Percentiles rank a stretch among this genome's conserved stretches.
Evolutionary conservation across 2,329 filamentous ascomycete species (phyloP).

Genomic region (Fusarium annulatum): DNA sequence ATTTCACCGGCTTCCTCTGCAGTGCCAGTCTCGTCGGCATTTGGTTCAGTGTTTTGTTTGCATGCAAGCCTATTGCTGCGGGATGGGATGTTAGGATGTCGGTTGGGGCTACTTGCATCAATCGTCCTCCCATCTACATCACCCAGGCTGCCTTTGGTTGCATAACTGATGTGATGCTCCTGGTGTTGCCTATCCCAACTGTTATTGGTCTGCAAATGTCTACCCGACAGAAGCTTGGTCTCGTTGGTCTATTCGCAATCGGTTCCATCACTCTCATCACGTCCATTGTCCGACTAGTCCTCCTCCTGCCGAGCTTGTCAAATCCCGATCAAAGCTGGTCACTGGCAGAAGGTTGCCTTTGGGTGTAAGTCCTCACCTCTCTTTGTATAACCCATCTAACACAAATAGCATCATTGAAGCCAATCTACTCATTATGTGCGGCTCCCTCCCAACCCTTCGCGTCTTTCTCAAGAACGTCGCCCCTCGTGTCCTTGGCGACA

Average conservation of each 20-base stretch:
- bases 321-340: constrained; percentile 18
- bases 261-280: constrained; percentile 11
- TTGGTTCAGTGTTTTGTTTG: constrained; percentile 18
- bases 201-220: constrained; percentile 10
- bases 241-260: constrained; percentile 2
- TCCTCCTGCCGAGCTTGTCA: not conserved
- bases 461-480: constrained; percentile 15
- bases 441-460: constrained; percentile 3
- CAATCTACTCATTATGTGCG: constrained; percentile 12
- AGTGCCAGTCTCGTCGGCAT: not conserved
- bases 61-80: not conserved
- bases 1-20: not conserved
- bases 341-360: constrained; percentile 9
- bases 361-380: not conserved
- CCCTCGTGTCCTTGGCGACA: constrained; percentile 9
- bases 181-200: not conserved
- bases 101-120: not conserved
- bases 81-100: constrained; percentile 14
- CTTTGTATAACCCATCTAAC: rapidly evolving
- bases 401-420: not conserved
- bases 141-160: constrained; percentile 14
- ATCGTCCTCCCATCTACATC: constrained; percentile 11
- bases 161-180: constrained; percentile 8
- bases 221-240: not conserved
- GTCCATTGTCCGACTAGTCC: constrained; percentile 4